Conservation (phyloP, 225 moss, liverwort and hornwort species). For the Rhytidiadelphus loreus region DNA sequence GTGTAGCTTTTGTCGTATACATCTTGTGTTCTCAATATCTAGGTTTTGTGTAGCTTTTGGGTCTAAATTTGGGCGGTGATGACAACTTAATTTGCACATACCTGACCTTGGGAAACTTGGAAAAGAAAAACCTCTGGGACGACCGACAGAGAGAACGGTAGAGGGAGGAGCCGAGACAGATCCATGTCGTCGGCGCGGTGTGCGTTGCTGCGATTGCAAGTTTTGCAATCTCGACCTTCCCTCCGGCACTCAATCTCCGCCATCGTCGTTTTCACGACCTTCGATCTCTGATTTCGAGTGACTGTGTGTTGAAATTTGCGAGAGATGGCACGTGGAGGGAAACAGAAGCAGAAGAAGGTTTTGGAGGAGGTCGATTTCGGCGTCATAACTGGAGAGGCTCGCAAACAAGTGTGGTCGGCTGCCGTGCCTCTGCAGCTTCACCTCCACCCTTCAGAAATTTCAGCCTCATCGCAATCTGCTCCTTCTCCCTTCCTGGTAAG, state of each 20-base stretch:
- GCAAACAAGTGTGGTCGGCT: slow-evolving; percentile 90
- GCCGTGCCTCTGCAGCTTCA: slow-evolving; percentile 77
- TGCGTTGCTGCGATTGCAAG: background rate
- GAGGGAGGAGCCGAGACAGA: background rate
- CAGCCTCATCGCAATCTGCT: slow-evolving; percentile 45
- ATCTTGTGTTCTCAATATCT: background rate
- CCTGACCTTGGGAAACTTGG: background rate
- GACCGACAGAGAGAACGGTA: background rate
- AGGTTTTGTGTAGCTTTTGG: background rate
- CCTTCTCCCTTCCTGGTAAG: slow-evolving; percentile 54
- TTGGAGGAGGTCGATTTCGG: slow-evolving; percentile 46
- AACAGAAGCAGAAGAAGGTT: slow-evolving; percentile 32
- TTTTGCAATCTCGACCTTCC: background rate
- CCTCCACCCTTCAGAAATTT: slow-evolving; percentile 68
- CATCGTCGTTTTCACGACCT: background rate
- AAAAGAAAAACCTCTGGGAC: background rate
- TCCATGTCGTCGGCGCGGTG: slow-evolving; percentile 3
- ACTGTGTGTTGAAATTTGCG: background rate
- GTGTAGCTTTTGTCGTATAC: background rate
- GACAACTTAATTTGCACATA: background rate
- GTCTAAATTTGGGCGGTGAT: no score
- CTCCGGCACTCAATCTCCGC: background rate
- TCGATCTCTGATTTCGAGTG: background rate
- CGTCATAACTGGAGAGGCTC: slow-evolving; percentile 57
- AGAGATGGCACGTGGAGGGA: slow-evolving; percentile 22